Evolutionary conservation across 2,329 filamentous ascomycete genomes (phyloP).

Genomic region (Xylariaceae sp.): DNA sequence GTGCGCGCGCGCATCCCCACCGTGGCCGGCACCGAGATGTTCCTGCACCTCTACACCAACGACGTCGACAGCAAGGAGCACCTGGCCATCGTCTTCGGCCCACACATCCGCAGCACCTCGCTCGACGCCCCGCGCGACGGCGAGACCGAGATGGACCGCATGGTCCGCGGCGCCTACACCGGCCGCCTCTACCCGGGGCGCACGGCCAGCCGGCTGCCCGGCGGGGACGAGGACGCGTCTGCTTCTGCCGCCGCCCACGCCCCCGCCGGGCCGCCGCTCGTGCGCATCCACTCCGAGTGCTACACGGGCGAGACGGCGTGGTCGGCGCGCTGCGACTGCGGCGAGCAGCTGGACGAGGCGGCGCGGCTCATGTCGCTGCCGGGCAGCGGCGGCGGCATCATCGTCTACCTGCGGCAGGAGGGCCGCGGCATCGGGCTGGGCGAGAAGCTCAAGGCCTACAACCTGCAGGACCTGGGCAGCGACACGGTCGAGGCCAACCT

Average conservation of each 20-base stretch:
- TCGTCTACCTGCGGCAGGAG: constrained; percentile 93
- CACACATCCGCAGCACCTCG: constrained; percentile 66
- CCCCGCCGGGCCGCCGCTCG: constrained; percentile 53
- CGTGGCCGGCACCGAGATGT: constrained; percentile 89
- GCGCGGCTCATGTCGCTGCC: constrained; percentile 83
- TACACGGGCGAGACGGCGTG: constrained; percentile 98
- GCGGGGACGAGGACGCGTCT: constrained; percentile 20
- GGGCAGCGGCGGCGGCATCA: constrained; percentile 66
- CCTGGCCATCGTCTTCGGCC: constrained; percentile 92
- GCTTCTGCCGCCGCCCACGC: constrained; percentile 7
- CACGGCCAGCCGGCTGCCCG: constrained; percentile 60
- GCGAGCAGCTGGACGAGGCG: constrained; percentile 94
- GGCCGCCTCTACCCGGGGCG: constrained; percentile 82
- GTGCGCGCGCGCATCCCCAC: constrained; percentile 94
- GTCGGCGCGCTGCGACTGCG: constrained; percentile 96
- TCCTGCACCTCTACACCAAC: constrained; percentile 89
- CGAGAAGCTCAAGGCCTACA: constrained; percentile 97
- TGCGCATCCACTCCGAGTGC: constrained; percentile 95
- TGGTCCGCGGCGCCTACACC: constrained; percentile 90
- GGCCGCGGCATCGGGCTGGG: constrained; percentile 90
- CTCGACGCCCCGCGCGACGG: constrained; percentile 65
- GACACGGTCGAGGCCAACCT: constrained; percentile 97
- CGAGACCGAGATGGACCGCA: constrained; percentile 81
- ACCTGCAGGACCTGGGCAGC: constrained; percentile 91
- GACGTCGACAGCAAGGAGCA: constrained; percentile 93